Conservation (phyloP, 2,329 filamentous ascomycete species). For the Aspergillus sp. region DNA sequence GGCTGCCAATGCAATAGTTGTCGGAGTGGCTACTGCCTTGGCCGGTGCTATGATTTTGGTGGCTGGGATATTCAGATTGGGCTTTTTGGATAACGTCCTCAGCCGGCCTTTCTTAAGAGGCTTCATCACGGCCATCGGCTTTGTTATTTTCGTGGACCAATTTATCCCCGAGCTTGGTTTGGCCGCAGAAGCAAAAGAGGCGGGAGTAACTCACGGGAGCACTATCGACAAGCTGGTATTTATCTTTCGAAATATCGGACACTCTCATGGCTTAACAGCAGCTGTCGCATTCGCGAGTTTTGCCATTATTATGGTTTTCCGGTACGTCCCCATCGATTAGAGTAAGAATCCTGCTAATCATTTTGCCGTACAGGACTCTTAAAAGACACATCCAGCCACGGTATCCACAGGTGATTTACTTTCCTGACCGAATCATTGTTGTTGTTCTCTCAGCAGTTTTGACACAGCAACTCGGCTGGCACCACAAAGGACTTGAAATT, state of each 20-base stretch:
- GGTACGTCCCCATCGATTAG: slow-evolving; percentile 56
- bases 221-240: slow-evolving; percentile 86
- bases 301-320: slow-evolving; percentile 84
- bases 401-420: slow-evolving; percentile 79
- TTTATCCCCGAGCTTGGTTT: slow-evolving; percentile 89
- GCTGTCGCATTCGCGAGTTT: slow-evolving; percentile 80
- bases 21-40: slow-evolving; percentile 85
- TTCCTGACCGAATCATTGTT: slow-evolving; percentile 89
- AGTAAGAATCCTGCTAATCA: slow-evolving; percentile 8
- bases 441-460: slow-evolving; percentile 84
- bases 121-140: slow-evolving; percentile 96
- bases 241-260: slow-evolving; percentile 67
- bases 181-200: slow-evolving; percentile 64
- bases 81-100: slow-evolving; percentile 92
- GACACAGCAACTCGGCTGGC: slow-evolving; percentile 77
- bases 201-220: slow-evolving; percentile 75
- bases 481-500: slow-evolving; percentile 77
- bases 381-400: slow-evolving; percentile 81
- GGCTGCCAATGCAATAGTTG: slow-evolving; percentile 76
- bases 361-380: slow-evolving; percentile 62
- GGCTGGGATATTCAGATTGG: slow-evolving; percentile 81
- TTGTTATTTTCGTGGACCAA: slow-evolving; percentile 95
- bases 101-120: slow-evolving; percentile 90
- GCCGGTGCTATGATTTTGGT: slow-evolving; percentile 87
- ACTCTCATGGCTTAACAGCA: slow-evolving; percentile 75